These are phyloP conservation scores for Naganishia onofrii DNA, from an alignment of 768 basidiomycete genomes.

Conservation along the genomic window DNA sequence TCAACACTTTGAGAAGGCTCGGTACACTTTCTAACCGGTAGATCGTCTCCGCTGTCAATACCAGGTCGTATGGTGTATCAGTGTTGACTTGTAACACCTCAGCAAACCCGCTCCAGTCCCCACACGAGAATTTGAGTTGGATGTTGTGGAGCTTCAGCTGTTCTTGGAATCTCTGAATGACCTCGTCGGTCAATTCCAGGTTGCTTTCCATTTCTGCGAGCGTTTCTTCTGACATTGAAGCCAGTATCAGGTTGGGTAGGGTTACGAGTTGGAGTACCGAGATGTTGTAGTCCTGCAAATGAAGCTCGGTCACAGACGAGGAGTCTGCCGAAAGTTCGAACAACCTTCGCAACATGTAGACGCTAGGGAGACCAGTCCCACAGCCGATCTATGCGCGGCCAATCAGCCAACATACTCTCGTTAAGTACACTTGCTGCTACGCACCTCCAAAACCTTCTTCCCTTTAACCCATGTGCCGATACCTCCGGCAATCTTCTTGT, in stretches of 20 bases:
- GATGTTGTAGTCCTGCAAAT: constrained; percentile 88
- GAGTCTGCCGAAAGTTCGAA: constrained; percentile 38
- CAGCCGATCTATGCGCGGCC: constrained; percentile 71
- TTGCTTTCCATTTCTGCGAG: constrained; percentile 44
- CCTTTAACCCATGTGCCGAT: constrained; percentile 53
- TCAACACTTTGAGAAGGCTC: constrained; percentile 55
- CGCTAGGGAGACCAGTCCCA: constrained; percentile 81
- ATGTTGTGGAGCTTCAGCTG: constrained; percentile 63
- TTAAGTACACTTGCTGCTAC: constrained; percentile 34
- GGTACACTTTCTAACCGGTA: constrained; percentile 68
- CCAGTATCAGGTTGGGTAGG: constrained; percentile 52
- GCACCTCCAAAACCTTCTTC: constrained; percentile 69
- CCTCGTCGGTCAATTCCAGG: constrained; percentile 61
- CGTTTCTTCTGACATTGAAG: constrained; percentile 36
- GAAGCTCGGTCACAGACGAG: constrained; percentile 54
- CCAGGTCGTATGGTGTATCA: constrained; percentile 60
- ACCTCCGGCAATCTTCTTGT: constrained; percentile 34
- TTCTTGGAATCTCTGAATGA: constrained; percentile 64
- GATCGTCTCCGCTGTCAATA: constrained; percentile 90
- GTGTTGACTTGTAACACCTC: constrained; percentile 37
- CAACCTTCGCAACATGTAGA: constrained; percentile 67
- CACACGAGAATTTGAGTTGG: constrained; percentile 70
- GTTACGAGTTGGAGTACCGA: constrained; percentile 69
- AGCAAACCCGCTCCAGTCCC: constrained; percentile 64
- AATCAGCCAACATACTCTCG: not conserved